Evolutionary conservation across 192 early-diverging fungal genomes (phyloP).

Genomic region (Gonapodya prolifera): DNA sequence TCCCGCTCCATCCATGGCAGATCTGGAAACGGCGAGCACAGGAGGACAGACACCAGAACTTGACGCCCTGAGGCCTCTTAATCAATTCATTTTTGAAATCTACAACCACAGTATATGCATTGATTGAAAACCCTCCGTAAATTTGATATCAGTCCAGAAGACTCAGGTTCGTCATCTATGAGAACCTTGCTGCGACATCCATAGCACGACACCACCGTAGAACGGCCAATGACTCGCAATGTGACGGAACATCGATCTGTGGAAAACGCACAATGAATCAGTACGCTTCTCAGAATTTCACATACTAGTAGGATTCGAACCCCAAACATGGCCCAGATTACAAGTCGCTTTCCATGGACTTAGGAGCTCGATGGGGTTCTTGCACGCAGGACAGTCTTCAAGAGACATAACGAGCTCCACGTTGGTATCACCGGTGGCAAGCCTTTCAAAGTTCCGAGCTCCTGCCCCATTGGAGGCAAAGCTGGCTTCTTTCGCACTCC

Average conservation of each 20-base stretch:
- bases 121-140: neutral
- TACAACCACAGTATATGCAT: neutral
- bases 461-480: neutral
- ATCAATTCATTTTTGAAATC: neutral
- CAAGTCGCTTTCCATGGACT: neutral
- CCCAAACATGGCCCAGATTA: neutral
- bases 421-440: neutral
- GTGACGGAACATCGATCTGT: neutral
- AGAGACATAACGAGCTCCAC: neutral
- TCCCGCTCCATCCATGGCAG: neutral
- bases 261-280: neutral
- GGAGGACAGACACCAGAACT: no score
- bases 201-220: neutral
- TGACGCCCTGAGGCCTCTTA: no score
- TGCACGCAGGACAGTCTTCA: neutral
- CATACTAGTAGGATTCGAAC: no score
- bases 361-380: neutral
- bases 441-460: neutral
- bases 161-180: neutral
- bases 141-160: neutral
- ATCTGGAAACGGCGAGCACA: no score
- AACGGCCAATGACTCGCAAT: neutral
- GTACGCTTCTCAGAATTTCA: no score
- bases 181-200: neutral
- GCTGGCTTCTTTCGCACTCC: neutral